Evolutionary conservation across 192 early-diverging fungal species (phyloP), one percentile per base, ranked within the genome.

Genomic region (Endogone sp.): DNA sequence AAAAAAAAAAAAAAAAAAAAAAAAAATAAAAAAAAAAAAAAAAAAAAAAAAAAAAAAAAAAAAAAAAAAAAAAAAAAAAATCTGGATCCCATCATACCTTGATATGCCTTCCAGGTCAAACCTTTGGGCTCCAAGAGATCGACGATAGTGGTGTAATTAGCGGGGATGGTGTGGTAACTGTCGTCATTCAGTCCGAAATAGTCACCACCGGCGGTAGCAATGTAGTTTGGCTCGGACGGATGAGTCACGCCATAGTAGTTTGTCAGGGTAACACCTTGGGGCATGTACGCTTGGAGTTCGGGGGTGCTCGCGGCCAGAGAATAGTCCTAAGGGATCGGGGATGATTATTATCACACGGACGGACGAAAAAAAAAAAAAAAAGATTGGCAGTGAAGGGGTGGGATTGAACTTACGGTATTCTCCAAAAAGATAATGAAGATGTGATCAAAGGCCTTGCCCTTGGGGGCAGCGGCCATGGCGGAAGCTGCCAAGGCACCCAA

Each of bases 221-320:
- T 70, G 75, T 92, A 93, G 78, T 93, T 93, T 65, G 88, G 88
- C 72, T 92, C 83, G 49, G 87, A 89, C 16, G 89, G 89, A 69
- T 90, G 88, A 28, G 74, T 75, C 26, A 75, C 49, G 20, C 69
- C 69, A 28, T 64, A 56, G 44, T 29, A 63, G 69, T 70, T 70
- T 61, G 30, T 70, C 31, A 70, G 56, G 28, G 64, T 29, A 31
- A 70, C 64, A 64, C 69, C 69, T 28, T 70, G 62, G 2, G 23
- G n/a, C 25, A 30, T 23, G 44, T 64, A 25, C 23, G 32, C 27
- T 8, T 49, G 60, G 21, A 56, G 64, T 2, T 27, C 23, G 27
- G 69, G 69, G n/a, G 64, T 32, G 59, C 55, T 56, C n/a, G n/a
- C 25, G 25, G 56, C 61, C 49, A 56, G 56, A 4, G 30, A 29